Evolutionary conservation across 176 grass and related monocot genomes (phyloP).

Genomic region (Thalia dealbata): DNA sequence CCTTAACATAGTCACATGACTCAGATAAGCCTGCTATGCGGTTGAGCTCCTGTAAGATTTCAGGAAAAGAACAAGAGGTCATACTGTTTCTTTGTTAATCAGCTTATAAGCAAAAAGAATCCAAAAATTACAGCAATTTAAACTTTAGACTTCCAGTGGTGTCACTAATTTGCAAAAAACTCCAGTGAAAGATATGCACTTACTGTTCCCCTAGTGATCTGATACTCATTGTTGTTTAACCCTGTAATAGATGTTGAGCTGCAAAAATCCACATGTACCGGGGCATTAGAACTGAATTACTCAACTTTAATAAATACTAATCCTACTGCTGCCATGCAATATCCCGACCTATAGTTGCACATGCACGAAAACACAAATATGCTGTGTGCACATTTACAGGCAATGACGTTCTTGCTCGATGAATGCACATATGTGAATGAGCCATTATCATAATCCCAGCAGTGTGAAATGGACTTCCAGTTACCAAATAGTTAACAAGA

Average conservation of each 20-base stretch:
- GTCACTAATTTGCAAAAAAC: too few relatives aligned
- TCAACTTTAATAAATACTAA: not conserved
- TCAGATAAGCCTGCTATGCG: slow-evolving; percentile 45
- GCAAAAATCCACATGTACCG: slow-evolving; percentile 12
- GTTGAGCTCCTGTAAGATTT: slow-evolving; percentile 56
- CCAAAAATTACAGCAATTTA: not conserved
- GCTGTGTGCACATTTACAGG: not conserved
- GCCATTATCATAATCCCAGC: not conserved
- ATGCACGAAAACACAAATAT: too few relatives aligned
- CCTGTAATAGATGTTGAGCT: slow-evolving; percentile 85
- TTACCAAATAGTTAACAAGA: not conserved
- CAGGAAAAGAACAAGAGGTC: not conserved
- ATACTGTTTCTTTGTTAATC: not conserved
- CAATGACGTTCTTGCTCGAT: not conserved
- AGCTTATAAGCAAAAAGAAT: not conserved
- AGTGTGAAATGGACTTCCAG: not conserved
- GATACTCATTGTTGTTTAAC: slow-evolving; percentile 93
- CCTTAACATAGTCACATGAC: slow-evolving; percentile 90
- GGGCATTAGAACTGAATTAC: not conserved
- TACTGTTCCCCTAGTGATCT: slow-evolving; percentile 92
- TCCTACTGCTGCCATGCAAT: too few relatives aligned
- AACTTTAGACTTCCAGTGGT: too few relatives aligned
- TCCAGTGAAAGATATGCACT: slow-evolving; percentile 11
- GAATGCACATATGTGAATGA: not conserved
- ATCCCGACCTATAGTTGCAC: too few relatives aligned